These are phyloP conservation scores for Gossypium davidsonii DNA, from an alignment of 441 rosid species.

Conservation along the genomic window DNA sequence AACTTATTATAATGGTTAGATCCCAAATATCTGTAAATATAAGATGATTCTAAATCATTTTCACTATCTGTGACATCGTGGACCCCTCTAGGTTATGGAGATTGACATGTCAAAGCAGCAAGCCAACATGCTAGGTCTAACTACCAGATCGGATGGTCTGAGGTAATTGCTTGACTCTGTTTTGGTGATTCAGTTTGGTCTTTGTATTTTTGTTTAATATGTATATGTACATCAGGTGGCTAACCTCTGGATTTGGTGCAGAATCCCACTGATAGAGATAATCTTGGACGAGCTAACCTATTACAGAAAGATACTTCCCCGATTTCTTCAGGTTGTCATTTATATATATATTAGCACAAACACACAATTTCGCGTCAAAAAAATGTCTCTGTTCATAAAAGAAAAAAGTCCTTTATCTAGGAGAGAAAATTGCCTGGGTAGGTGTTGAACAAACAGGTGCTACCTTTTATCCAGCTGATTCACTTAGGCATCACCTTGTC, in stretches of 20 bases:
- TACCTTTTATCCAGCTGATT: neutral
- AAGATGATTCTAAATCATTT: neutral
- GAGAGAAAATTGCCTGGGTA: neutral
- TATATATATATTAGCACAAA: neutral
- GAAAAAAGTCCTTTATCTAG: neutral
- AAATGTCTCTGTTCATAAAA: neutral
- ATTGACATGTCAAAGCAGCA: slow-evolving; percentile 64
- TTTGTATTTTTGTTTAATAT: neutral
- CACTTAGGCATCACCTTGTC: neutral
- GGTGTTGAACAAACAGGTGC: neutral
- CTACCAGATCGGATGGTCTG: slow-evolving; percentile 65
- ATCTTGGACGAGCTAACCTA: slow-evolving; percentile 62
- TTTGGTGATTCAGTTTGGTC: slow-evolving; percentile 1
- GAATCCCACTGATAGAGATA: slow-evolving; percentile 71
- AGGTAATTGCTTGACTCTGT: slow-evolving; percentile 41
- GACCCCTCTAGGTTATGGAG: slow-evolving; percentile 59
- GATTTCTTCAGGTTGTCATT: slow-evolving; percentile 43
- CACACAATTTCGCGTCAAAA: neutral
- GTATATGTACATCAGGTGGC: neutral
- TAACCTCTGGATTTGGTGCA: slow-evolving; percentile 30
- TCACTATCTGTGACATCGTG: slow-evolving; percentile 3
- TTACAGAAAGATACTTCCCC: slow-evolving; percentile 26
- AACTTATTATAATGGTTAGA: slow-evolving; percentile 54
- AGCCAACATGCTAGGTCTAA: slow-evolving; percentile 51
- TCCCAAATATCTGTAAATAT: neutral